A percentile compares a stretch with the other conserved stretches of the same genome.
Conservation (phyloP, 768 basidiomycete species). For the Amanita phalloides region DNA sequence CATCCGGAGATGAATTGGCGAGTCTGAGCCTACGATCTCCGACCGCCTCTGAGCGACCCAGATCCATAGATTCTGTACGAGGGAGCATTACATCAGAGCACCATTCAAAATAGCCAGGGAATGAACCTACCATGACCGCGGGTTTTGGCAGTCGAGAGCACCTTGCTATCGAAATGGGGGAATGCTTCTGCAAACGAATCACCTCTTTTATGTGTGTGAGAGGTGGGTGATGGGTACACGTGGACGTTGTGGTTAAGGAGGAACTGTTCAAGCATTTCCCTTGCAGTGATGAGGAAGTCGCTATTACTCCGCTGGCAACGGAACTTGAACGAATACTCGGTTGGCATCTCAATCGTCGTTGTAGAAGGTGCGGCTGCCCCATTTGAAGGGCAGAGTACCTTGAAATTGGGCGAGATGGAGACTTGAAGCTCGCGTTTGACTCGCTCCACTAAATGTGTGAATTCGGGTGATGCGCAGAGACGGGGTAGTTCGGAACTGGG, state of each 20-base stretch:
- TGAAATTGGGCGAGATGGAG: slow-evolving; percentile 75
- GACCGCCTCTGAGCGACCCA: slow-evolving; percentile 61
- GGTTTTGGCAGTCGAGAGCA: slow-evolving; percentile 69
- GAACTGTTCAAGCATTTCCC: slow-evolving; percentile 92
- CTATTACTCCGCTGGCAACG: slow-evolving; percentile 91
- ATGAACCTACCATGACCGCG: slow-evolving; percentile 41
- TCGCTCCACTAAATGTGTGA: slow-evolving; percentile 75
- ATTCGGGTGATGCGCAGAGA: slow-evolving; percentile 72
- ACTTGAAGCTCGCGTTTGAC: slow-evolving; percentile 94
- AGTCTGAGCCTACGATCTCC: slow-evolving; percentile 68
- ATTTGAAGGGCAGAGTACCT: slow-evolving; percentile 25
- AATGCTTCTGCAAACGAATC: slow-evolving; percentile 95
- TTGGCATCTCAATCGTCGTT: slow-evolving; percentile 37
- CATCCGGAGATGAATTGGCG: slow-evolving; percentile 87
- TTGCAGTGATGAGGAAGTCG: slow-evolving; percentile 81
- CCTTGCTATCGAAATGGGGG: slow-evolving; percentile 93
- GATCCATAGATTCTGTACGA: slow-evolving; percentile 59
- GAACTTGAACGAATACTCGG: slow-evolving; percentile 91
- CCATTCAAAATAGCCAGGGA: neutral
- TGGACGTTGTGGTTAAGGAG: slow-evolving; percentile 76
- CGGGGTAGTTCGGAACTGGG: slow-evolving; percentile 70
- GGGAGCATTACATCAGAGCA: neutral
- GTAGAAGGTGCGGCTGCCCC: neutral
- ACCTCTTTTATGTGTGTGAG: slow-evolving; percentile 66
- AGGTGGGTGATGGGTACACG: slow-evolving; percentile 67